Base-by-base conservation (phyloP, 108 stramenopile genomes). In the Cylindrotheca fusiformis region DNA sequence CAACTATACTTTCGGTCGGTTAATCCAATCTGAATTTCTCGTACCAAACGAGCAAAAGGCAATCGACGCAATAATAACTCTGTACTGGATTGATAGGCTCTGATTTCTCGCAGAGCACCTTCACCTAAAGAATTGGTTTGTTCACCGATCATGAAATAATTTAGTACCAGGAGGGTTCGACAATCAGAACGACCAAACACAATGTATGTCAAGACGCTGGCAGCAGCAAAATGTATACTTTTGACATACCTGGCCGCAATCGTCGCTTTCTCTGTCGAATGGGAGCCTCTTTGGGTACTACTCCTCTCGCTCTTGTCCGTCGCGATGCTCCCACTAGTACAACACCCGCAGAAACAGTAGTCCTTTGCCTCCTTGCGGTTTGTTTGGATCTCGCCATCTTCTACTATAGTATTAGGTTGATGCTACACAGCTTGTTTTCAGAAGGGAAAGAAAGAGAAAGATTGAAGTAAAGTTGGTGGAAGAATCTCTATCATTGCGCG, bases 21-120 rank as follows among this genome's bases (percentile, higher is more conserved):
- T 60, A 86, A 65, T 12, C 55, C 36, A 69, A 74, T 77, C 72
- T 93, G 88, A 60, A 94, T 87, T 74, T 95, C 94, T 12, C 92
- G 83, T 4, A 95, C 95, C 19, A 97, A 79, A 17, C 96, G 74
- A 22, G 95, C 95, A 82, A 98, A 98, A 32, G 98, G 98, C 30
- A 98, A 78, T 56, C 95, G 88, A 26, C 96, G 95, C 57, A 98
- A 61, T 31, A 98, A 72, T 33, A 98, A 79, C 60, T 95, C 93
- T 2, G 96, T 96, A 36, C 79, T 83, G 44, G 68, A 78, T 89
- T 98, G 98, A 67, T 96, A 97, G 33, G 74, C 60, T 31, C 96
- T 88, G 67, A 98, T 98, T 82, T 98, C 96, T 36, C 81, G 75
- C 25, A 98, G 85, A 12, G 96, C 97, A 23, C 67, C 60, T 67